phyloP scores from a whole-genome alignment of 148 eudicot genomes.

The Camellia granthamiana region DNA sequence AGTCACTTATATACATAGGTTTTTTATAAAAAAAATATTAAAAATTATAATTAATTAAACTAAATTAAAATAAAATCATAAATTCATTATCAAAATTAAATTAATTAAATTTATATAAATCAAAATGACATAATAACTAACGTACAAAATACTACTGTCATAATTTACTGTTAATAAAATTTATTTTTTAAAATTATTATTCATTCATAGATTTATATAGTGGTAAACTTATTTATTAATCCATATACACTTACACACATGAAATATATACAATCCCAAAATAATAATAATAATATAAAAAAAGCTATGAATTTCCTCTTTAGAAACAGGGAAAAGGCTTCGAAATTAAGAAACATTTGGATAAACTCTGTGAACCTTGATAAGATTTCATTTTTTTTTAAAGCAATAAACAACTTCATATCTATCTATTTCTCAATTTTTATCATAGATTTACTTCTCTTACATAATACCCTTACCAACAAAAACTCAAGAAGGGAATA shows the following conservation, averaged over 20 bases:
- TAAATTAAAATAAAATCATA: too few relatives aligned
- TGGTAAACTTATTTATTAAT: too few relatives aligned
- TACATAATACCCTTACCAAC: slow-evolving; percentile 19
- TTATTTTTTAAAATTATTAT: too few relatives aligned
- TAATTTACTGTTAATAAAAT: too few relatives aligned
- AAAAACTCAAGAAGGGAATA: slow-evolving; percentile 10
- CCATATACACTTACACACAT: neutral
- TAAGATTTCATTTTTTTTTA: neutral
- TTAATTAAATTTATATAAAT: too few relatives aligned
- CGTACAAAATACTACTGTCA: too few relatives aligned
- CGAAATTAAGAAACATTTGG: slow-evolving; percentile 18
- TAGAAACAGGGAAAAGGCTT: slow-evolving; percentile 16
- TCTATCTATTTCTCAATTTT: neutral
- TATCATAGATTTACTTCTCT: neutral
- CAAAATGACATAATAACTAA: too few relatives aligned
- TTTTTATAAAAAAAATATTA: too few relatives aligned
- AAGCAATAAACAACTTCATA: neutral
- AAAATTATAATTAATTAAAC: too few relatives aligned
- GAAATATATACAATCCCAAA: neutral
- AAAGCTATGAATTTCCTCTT: slow-evolving; percentile 12
- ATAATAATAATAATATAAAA: neutral
- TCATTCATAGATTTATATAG: too few relatives aligned
- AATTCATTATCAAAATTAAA: too few relatives aligned
- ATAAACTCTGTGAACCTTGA: slow-evolving; percentile 8
- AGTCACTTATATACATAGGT: too few relatives aligned